Evolutionary conservation across 2,329 filamentous ascomycete species (phyloP), one percentile per base, ranked within the genome.

Genomic region (Fusarium sp.): DNA sequence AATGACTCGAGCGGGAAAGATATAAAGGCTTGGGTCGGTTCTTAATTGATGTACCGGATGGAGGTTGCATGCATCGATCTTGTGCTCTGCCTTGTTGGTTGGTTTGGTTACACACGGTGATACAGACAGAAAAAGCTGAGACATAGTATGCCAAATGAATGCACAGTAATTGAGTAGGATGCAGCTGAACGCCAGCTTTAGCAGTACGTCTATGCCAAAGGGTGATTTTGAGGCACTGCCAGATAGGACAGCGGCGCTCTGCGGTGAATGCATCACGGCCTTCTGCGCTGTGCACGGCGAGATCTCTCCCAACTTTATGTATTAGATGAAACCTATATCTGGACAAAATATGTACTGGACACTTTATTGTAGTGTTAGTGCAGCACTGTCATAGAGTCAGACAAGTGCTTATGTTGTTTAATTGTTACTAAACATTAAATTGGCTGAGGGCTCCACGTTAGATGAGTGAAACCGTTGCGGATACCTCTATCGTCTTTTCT

Each of bases 21-120:
- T 45, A 50, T 42, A 53, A 51, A 52, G 57, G 23, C 44, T 31
- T 23, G 44, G 20, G 37, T 38, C 37, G 18, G 54, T 16, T 40
- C 56, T 46, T 30, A 28, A 46, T 41, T 41, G 30, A 52, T 62
- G 56, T 26, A 26, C 16, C n/a, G 36, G 9, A 60, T 13, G 31
- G 6, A 60, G 36, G 46, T 54, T 31, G 34, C 40, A 61, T 56
- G 33, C 54, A 68, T 68, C 49, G 65, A 69, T 69, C 60, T 68
- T 69, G 65, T 69, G 52, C 57, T 53, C 50, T 65, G 37, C 50
- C 28, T 46, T 52, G 57, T 30, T 67, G 53, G 45, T 30, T 38
- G 45, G 57, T 63, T 30, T 38, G 45, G 57, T 63, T 52, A 47
- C 40, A 59, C 57, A 70, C 36, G 46, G 52, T 57, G 49, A 54